Conservation (phyloP, 2,329 filamentous ascomycete genomes). For the Xylaria sp. region DNA sequence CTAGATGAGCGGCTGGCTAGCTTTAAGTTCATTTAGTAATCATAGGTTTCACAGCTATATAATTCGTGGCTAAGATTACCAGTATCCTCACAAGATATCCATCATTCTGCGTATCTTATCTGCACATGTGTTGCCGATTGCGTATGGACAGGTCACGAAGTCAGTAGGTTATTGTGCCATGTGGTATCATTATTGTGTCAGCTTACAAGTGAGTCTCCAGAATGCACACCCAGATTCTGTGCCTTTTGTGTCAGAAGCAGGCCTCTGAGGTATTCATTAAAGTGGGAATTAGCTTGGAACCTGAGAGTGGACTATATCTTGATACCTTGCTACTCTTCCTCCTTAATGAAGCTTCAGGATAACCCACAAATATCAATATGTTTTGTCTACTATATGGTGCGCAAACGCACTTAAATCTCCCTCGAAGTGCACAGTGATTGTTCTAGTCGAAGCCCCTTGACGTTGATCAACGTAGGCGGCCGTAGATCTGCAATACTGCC, state of each 20-base stretch:
- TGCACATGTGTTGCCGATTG: not conserved
- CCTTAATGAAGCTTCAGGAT: not conserved
- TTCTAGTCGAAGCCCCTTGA: not conserved
- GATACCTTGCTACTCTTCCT: not conserved
- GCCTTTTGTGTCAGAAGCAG: not conserved
- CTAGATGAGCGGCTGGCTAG: not conserved
- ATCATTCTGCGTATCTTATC: not conserved
- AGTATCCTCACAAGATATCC: not conserved
- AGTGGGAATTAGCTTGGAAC: not conserved
- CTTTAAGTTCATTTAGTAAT: not conserved
- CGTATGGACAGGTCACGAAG: not conserved
- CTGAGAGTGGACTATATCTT: not conserved
- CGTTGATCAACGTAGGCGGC: not conserved
- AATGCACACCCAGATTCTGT: not conserved
- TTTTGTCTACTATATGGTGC: not conserved
- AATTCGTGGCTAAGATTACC: not conserved
- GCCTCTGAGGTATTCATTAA: not conserved
- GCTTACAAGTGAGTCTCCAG: not conserved
- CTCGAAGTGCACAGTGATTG: not conserved
- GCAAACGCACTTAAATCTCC: not conserved
- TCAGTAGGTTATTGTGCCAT: not conserved
- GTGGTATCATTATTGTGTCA: slow-evolving; percentile 9
- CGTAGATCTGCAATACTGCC: slow-evolving; percentile 4
- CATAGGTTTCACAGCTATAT: not conserved
- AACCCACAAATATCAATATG: not conserved